Conservation (phyloP, 495 filamentous ascomycete genomes). For the Hyaloscypha bicolor region DNA sequence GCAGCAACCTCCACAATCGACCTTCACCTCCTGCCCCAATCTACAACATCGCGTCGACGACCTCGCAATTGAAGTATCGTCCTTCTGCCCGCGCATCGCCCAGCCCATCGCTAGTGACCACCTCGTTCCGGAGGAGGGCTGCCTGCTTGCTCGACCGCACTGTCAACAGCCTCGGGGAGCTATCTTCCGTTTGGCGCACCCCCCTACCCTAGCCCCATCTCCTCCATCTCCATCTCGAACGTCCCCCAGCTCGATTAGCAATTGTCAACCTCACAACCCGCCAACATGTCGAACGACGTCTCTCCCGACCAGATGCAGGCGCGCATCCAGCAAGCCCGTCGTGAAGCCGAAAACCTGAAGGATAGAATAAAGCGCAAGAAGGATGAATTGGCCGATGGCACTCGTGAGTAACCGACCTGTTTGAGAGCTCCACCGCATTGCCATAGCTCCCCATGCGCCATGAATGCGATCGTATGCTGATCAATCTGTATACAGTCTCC, state of each 20-base stretch:
- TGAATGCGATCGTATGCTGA: slow-evolving; percentile 14
- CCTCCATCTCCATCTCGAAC: slow-evolving; percentile 7
- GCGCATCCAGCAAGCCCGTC: slow-evolving; percentile 93
- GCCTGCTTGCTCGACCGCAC: background rate
- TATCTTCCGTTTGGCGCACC: slow-evolving; percentile 30
- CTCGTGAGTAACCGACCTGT: slow-evolving; percentile 65
- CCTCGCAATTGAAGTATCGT: slow-evolving; percentile 20
- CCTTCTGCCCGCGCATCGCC: background rate
- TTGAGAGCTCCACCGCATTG: slow-evolving; percentile 2
- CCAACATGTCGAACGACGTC: slow-evolving; percentile 51
- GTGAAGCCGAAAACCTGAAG: slow-evolving; percentile 97
- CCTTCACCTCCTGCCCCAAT: slow-evolving; percentile 32
- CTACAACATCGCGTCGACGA: slow-evolving; percentile 32
- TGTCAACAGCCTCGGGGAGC: slow-evolving; percentile 25
- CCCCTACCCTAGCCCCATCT: slow-evolving; percentile 19
- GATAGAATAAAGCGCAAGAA: slow-evolving; percentile 99
- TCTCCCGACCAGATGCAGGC: slow-evolving; percentile 64
- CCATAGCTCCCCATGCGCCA: slow-evolving; percentile 2
- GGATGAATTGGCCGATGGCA: slow-evolving; percentile 97
- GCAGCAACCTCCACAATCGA: slow-evolving; percentile 20
- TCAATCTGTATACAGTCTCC: slow-evolving; percentile 65
- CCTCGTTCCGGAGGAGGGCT: background rate
- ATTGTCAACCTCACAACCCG: slow-evolving; percentile 2
- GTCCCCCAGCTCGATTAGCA: slow-evolving; percentile 18
- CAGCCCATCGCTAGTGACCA: background rate